phyloP scores from a whole-genome alignment of 306 rosid genomes.

The Amphicarpaea edgeworthii region DNA sequence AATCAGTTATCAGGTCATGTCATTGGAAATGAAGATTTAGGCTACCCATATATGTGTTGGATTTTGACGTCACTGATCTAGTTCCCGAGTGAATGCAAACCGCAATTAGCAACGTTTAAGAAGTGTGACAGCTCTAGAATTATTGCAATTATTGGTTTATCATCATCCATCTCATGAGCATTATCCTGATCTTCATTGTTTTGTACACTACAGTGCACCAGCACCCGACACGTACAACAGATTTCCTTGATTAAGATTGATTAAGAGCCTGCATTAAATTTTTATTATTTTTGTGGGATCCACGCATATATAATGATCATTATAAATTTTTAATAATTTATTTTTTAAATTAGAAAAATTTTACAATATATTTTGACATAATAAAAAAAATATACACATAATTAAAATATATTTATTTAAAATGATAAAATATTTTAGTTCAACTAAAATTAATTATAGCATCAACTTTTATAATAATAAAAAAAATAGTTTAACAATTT shows the following conservation, averaged over 20 bases:
- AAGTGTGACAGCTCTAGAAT: slow-evolving; percentile 34
- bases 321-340: too few species aligned
- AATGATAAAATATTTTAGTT: too few species aligned
- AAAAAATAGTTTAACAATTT: too few species aligned
- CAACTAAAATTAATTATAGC: too few species aligned
- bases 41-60: background rate
- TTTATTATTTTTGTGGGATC: too few species aligned
- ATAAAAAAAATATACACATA: too few species aligned
- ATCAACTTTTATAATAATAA: too few species aligned
- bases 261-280: too few species aligned
- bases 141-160: slow-evolving; percentile 15
- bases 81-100: background rate
- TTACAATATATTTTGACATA: too few species aligned
- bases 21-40: background rate
- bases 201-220: background rate
- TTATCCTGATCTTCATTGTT: slow-evolving; percentile 21
- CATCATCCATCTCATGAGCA: background rate
- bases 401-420: too few species aligned
- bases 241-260: background rate
- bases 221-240: slow-evolving; percentile 25
- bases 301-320: too few species aligned
- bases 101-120: slow-evolving; percentile 16
- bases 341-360: too few species aligned
- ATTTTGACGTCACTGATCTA: background rate
- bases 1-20: background rate